A percentile compares a stretch with the other conserved stretches of the same genome.
phyloP scores from a whole-genome alignment of 805 yeast species.

The Metschnikowia peoriensis region DNA sequence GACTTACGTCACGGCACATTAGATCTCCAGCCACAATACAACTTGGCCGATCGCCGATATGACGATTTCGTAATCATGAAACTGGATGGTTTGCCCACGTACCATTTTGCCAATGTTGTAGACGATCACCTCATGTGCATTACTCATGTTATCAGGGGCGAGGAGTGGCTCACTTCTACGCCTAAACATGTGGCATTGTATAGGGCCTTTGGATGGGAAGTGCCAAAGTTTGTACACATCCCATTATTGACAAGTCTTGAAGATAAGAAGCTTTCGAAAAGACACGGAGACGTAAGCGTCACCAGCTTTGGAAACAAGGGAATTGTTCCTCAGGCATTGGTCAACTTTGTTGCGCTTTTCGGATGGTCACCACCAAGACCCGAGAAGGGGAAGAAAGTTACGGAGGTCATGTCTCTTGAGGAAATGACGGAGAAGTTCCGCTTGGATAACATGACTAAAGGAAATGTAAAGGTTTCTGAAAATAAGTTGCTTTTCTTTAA shows the following conservation, averaged over 20 bases:
- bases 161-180: slow-evolving; percentile 96
- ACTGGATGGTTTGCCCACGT: slow-evolving; percentile 94
- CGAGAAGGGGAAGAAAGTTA: slow-evolving; percentile 42
- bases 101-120: slow-evolving; percentile 92
- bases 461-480: slow-evolving; percentile 88
- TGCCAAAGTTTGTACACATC: slow-evolving; percentile 83
- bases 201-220: slow-evolving; percentile 78
- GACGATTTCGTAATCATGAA: slow-evolving; percentile 90
- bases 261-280: slow-evolving; percentile 79
- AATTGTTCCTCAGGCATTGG: slow-evolving; percentile 78
- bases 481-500: slow-evolving; percentile 75
- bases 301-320: slow-evolving; percentile 57
- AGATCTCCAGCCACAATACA: slow-evolving; percentile 76
- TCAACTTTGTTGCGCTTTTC: slow-evolving; percentile 83
- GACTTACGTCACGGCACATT: slow-evolving; percentile 80
- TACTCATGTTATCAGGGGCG: slow-evolving; percentile 95
- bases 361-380: slow-evolving; percentile 90
- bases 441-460: slow-evolving; percentile 76
- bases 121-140: slow-evolving; percentile 93
- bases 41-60: slow-evolving; percentile 65
- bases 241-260: slow-evolving; percentile 75
- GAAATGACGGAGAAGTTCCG: slow-evolving; percentile 58
- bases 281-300: slow-evolving; percentile 81
- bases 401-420: slow-evolving; percentile 51
- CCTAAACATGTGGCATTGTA: slow-evolving; percentile 92